Evolutionary conservation across 2,329 filamentous ascomycete genomes (phyloP).

Genomic region (Chaetomiaceae sp.): DNA sequence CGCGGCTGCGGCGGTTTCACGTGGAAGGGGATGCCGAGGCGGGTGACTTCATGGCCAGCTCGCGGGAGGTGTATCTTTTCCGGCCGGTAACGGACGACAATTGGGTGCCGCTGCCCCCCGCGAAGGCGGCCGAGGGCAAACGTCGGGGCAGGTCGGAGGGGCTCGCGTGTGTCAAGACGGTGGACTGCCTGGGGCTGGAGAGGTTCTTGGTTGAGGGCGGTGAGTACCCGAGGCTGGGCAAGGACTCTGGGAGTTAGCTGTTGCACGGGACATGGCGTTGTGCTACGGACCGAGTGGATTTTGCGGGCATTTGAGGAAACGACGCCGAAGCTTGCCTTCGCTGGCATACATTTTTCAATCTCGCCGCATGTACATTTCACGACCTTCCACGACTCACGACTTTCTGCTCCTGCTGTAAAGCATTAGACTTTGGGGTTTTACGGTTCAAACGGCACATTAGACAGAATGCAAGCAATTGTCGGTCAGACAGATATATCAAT

Average conservation of each 20-base stretch:
- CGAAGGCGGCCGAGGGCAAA: constrained; percentile 21
- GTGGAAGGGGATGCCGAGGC: constrained; percentile 42
- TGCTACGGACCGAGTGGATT: too few species aligned
- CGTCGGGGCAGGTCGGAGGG: constrained; percentile 15
- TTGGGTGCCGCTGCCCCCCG: constrained; percentile 31
- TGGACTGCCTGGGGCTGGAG: constrained; percentile 36
- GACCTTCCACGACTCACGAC: constrained; percentile 9
- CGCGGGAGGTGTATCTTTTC: constrained; percentile 38
- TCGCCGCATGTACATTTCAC: constrained; percentile 12
- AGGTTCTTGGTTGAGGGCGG: constrained; percentile 36
- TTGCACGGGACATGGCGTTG: too few species aligned
- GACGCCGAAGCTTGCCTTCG: too few species aligned
- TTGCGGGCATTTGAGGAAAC: too few species aligned
- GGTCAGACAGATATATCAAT: constrained; percentile 4
- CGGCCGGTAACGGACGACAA: constrained; percentile 36
- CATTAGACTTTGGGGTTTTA: constrained; percentile 13
- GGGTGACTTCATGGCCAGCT: constrained; percentile 32
- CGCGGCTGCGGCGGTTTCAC: constrained; percentile 36
- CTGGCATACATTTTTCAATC: too few species aligned
- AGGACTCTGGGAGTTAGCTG: neutral
- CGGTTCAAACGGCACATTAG: constrained; percentile 7
- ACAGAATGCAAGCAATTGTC: constrained; percentile 25
- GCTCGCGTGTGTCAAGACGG: constrained; percentile 23
- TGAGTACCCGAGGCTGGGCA: constrained; percentile 29
- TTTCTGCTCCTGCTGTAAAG: neutral